Percentiles rank a stretch among this genome's conserved stretches.
phyloP scores from a whole-genome alignment of 192 early-diverging fungal species.

The Diversispora epigaea region DNA sequence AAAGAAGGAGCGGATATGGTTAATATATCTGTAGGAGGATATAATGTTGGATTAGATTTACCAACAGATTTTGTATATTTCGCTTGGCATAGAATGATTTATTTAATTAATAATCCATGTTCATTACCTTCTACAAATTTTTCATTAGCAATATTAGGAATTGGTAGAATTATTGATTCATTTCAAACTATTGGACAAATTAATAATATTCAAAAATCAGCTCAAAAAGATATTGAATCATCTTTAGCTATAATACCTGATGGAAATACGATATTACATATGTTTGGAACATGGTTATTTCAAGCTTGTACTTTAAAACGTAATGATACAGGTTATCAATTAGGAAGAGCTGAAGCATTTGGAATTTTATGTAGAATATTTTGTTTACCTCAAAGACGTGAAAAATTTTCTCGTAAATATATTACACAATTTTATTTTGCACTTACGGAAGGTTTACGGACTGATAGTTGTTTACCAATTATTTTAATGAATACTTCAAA shows the following conservation, averaged over 20 bases:
- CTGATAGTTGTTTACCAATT: constrained; percentile 62
- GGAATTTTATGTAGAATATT: constrained; percentile 77
- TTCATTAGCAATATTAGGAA: constrained; percentile 51
- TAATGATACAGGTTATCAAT: constrained; percentile 33
- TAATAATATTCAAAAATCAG: not conserved
- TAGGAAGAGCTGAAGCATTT: constrained; percentile 70
- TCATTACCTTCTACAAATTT: constrained; percentile 52
- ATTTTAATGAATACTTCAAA: constrained; percentile 63
- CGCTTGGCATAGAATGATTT: constrained; percentile 72
- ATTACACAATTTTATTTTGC: constrained; percentile 73
- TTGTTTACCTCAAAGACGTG: constrained; percentile 58
- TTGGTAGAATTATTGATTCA: constrained; percentile 58
- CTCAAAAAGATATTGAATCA: not conserved
- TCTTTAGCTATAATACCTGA: constrained; percentile 45
- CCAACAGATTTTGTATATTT: constrained; percentile 64
- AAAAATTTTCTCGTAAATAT: constrained; percentile 62
- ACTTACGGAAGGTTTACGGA: constrained; percentile 58
- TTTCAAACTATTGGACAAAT: constrained; percentile 39
- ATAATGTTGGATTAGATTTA: constrained; percentile 61
- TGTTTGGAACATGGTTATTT: constrained; percentile 84
- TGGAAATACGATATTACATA: constrained; percentile 76
- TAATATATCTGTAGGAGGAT: constrained; percentile 51
- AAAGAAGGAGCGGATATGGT: constrained; percentile 62
- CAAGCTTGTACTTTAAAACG: constrained; percentile 53
- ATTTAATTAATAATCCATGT: constrained; percentile 56